Evolutionary conservation across 1,284 basidiomycete genomes (phyloP), one percentile per base, ranked within the genome.

Genomic region (Boletus mariae): DNA sequence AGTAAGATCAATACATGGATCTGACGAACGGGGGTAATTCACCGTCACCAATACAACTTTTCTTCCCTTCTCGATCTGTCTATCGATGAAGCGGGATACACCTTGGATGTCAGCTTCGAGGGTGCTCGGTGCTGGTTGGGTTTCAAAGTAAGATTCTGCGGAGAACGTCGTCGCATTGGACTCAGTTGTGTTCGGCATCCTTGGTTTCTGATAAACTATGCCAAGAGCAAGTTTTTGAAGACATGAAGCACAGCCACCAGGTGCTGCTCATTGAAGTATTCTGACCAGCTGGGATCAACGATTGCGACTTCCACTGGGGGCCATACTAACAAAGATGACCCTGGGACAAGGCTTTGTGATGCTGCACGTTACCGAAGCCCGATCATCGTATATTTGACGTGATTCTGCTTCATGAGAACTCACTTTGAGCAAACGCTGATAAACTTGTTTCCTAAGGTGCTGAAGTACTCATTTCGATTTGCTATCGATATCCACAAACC

Each of bases 1-100:
- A 26, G 37, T 55, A 11, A 53, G 52, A 56, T 55, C 40, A 41
- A 51, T 31, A 25, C 44, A 35, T n/a, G 23, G 32, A 55, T 41
- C 37, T 48, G 38, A 56, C 63, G 28, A 54, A 34, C 20, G 38
- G 45, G 28, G 15, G 28, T 23, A 13, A 75, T 91, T 71, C 69
- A 97, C 95, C 52, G 96, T 98, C 49, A 99, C 92, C 34, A 99
- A 80, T 15, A 95, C 96, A 40, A 98, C 90, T 58, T 85, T 87
- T 59, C 86, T 83, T 15, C 84, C 83, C 34, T 78, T 71, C 29
- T 77, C 73, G 28, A 71, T 73, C 61, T 93, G 90, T 65, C 77
- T 76, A 48, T 80, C 69, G n/a, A 97, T 78, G 63, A 97, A 99
- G 12, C 77, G 72, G 31, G 78, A 74, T 28, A 92, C 85, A 4